These are phyloP conservation scores for Arctium lappa DNA, from an alignment of 129 eudicot species.

Conservation along the genomic window DNA sequence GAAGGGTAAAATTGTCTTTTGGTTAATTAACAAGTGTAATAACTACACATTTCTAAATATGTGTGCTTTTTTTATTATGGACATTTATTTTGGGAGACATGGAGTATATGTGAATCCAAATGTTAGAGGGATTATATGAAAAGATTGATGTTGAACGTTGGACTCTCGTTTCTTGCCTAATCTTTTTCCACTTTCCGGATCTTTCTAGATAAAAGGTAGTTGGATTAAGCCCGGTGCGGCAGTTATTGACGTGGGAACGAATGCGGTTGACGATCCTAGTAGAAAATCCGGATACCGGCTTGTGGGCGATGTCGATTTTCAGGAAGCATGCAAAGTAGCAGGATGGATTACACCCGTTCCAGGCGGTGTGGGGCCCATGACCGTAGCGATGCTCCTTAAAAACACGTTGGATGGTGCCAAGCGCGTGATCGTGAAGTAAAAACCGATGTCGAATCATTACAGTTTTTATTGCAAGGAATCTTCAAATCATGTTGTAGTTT, in stretches of 20 bases:
- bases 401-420: conserved; percentile 94
- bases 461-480: neutral
- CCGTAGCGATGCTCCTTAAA: conserved; percentile 91
- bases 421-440: conserved; percentile 60
- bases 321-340: conserved; percentile 85
- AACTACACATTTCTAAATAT: neutral
- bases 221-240: conserved; percentile 99
- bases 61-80: neutral
- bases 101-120: neutral
- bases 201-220: conserved; percentile 83
- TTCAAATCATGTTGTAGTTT: conserved; percentile 13
- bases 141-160: neutral
- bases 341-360: conserved; percentile 98
- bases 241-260: conserved; percentile 93
- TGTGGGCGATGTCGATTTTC: conserved; percentile 90
- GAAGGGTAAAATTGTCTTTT: neutral
- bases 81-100: neutral
- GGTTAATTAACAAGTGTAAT: neutral
- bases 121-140: neutral
- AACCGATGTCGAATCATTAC: neutral
- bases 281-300: conserved; percentile 88
- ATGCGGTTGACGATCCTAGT: conserved; percentile 78
- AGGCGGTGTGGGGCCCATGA: conserved; percentile 98
- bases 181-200: neutral
- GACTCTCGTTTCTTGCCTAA: neutral